Conservation (phyloP, 495 filamentous ascomycete genomes). For the Tuber calosporum region DNA sequence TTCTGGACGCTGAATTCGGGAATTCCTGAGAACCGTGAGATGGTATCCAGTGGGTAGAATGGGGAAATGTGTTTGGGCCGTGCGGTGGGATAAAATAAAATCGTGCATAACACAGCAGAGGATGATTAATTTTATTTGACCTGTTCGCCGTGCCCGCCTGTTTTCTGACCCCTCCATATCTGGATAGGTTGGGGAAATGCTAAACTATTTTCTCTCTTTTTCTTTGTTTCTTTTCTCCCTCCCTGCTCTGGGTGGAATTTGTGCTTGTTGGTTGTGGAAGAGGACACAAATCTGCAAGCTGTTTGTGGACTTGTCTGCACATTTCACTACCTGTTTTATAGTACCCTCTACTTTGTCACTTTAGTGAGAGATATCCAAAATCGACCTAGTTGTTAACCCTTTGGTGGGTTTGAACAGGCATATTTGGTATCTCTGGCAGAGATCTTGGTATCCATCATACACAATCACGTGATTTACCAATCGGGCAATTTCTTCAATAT, state of each 20-base stretch:
- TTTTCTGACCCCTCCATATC: too few relatives aligned
- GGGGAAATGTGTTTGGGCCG: neutral
- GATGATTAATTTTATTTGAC: too few relatives aligned
- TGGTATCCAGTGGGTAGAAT: neutral
- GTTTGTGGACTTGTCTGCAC: neutral
- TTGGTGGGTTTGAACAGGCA: too few relatives aligned
- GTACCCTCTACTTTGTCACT: neutral
- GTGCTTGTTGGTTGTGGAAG: too few relatives aligned
- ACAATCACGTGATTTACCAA: neutral
- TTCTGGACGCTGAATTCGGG: neutral
- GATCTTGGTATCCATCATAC: neutral
- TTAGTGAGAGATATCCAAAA: neutral
- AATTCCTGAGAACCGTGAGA: neutral
- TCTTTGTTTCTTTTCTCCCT: too few relatives aligned
- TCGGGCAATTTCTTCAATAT: neutral
- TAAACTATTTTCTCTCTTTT: too few relatives aligned
- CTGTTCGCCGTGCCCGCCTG: too few relatives aligned
- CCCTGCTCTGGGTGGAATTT: too few relatives aligned
- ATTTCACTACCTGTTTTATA: neutral
- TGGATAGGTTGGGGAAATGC: too few relatives aligned
- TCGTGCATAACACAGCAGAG: too few relatives aligned
- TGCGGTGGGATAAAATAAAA: too few relatives aligned
- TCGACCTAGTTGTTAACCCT: neutral
- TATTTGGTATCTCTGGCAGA: neutral
- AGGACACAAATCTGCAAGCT: neutral